Percentiles rank a stretch among this genome's conserved stretches.
These are phyloP conservation scores for Linderniella brevidens DNA, from an alignment of 257 asterid species.

Conservation along the genomic window DNA sequence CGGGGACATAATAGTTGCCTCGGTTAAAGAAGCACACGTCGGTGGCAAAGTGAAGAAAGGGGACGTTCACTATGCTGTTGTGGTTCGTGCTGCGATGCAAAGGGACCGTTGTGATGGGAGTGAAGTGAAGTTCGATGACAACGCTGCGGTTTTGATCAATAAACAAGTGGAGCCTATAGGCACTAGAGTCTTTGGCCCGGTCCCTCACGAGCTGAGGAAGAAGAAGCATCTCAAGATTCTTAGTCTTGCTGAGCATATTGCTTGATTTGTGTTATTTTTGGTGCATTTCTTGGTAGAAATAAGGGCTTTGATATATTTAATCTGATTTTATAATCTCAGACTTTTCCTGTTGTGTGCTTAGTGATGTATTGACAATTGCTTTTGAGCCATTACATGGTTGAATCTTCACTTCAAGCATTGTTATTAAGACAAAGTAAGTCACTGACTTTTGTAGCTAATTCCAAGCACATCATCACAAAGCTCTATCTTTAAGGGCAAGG, in stretches of 20 bases:
- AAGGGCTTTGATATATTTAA: too few species aligned
- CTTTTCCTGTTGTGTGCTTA: too few species aligned
- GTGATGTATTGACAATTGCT: too few species aligned
- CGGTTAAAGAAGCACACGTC: conserved; percentile 78
- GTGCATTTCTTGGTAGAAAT: too few species aligned
- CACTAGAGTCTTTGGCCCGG: conserved; percentile 88
- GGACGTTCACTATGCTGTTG: conserved; percentile 70
- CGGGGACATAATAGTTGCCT: conserved; percentile 77
- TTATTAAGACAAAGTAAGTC: too few species aligned
- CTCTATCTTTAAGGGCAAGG: too few species aligned
- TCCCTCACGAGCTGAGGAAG: conserved; percentile 86
- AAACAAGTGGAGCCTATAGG: conserved; percentile 93
- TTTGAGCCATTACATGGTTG: too few species aligned
- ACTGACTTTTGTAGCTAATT: too few species aligned
- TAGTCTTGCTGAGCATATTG: conserved; percentile 80
- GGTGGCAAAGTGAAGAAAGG: conserved; percentile 96
- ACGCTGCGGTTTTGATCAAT: conserved; percentile 72
- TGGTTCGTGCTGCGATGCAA: conserved; percentile 90
- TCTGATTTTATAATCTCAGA: too few species aligned
- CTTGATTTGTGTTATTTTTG: conserved; percentile 11
- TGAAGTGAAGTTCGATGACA: conserved; percentile 80
- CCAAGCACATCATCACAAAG: too few species aligned
- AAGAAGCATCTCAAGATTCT: conserved; percentile 96
- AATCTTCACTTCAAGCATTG: too few species aligned
- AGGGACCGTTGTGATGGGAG: conserved; percentile 88